Evolutionary conservation across 169 alveolate genomes (phyloP).

Genomic region (Cryptosporidium felis): DNA sequence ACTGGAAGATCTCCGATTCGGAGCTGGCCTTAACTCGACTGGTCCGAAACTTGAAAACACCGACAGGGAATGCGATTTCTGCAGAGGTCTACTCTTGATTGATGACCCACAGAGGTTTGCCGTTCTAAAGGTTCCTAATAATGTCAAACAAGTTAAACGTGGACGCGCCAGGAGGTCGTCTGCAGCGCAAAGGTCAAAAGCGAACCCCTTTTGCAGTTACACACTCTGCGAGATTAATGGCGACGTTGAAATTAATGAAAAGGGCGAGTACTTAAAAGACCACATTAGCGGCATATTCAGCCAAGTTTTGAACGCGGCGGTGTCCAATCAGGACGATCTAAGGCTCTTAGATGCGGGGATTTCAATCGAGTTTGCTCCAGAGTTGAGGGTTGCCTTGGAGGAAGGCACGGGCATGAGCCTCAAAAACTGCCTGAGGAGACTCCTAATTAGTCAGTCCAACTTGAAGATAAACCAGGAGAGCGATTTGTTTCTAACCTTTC

Average conservation of each 20-base stretch:
- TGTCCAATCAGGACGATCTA: background rate
- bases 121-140: constrained; percentile 4
- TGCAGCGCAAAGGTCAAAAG: background rate
- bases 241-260: too few species aligned
- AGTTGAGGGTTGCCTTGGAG: background rate
- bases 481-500: constrained; percentile 26
- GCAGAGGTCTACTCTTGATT: constrained; percentile 24
- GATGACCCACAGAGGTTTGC: constrained; percentile 2
- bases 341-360: constrained; percentile 23
- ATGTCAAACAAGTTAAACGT: background rate
- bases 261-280: too few species aligned
- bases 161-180: background rate
- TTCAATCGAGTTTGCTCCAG: constrained; percentile 54
- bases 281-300: background rate
- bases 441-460: constrained; percentile 1
- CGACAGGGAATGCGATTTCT: background rate
- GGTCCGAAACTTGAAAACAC: background rate
- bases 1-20: background rate
- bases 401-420: background rate
- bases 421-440: constrained; percentile 15
- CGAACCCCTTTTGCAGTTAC: too few species aligned
- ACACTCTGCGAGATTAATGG: too few species aligned
- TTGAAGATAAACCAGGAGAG: constrained; percentile 18
- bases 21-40: background rate
- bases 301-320: background rate